Percentiles rank a stretch among this genome's conserved stretches.
phyloP scores from a whole-genome alignment of 1,139 yeast genomes.

The Hanseniaspora uvarum region DNA sequence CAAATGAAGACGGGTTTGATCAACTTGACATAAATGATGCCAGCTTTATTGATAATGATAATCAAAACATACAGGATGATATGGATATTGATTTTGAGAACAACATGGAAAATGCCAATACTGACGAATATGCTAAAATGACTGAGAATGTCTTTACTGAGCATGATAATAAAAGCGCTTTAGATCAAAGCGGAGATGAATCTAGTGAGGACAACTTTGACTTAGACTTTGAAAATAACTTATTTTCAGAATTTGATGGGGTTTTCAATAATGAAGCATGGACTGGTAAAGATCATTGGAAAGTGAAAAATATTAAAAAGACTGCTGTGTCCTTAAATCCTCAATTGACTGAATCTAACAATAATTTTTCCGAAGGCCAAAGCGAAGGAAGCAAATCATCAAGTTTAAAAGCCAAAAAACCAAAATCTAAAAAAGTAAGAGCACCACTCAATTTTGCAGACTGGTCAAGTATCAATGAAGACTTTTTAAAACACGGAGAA shows the following conservation, averaged over 20 bases:
- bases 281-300: slow-evolving; percentile 96
- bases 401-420: slow-evolving; percentile 32
- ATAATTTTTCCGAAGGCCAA: slow-evolving; percentile 19
- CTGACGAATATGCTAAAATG: slow-evolving; percentile 3
- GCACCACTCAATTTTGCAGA: slow-evolving; percentile 44
- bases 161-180: slow-evolving; percentile 2
- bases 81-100: neutral
- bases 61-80: slow-evolving; percentile 21
- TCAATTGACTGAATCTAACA: slow-evolving; percentile 9
- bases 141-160: slow-evolving; percentile 20
- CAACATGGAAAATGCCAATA: slow-evolving; percentile 20
- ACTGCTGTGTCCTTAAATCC: slow-evolving; percentile 20
- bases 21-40: slow-evolving; percentile 21
- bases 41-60: slow-evolving; percentile 27
- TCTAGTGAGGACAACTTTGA: slow-evolving; percentile 18
- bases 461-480: slow-evolving; percentile 30
- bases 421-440: slow-evolving; percentile 33
- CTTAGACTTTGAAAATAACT: slow-evolving; percentile 32
- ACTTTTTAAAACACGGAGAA: slow-evolving; percentile 35
- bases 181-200: slow-evolving; percentile 6
- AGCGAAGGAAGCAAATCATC: slow-evolving; percentile 17
- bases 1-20: slow-evolving; percentile 28
- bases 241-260: slow-evolving; percentile 73
- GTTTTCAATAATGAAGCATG: slow-evolving; percentile 52
- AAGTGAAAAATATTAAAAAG: slow-evolving; percentile 51